Conservation (phyloP, 139 green algal species). For the Bryopsis sp. region DNA sequence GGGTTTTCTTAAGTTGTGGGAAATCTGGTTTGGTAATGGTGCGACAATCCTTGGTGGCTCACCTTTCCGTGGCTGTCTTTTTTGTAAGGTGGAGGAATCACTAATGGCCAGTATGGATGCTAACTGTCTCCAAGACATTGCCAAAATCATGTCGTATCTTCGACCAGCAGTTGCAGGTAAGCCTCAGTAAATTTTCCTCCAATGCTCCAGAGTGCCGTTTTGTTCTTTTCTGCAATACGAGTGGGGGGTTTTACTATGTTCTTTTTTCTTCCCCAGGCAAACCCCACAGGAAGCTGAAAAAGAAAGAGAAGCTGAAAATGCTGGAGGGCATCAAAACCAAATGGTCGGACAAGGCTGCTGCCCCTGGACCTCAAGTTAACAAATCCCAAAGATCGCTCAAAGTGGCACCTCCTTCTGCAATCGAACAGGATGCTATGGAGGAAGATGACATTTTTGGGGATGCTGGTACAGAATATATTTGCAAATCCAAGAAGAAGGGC, state of each 20-base stretch:
- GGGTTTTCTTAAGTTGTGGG: too few species aligned
- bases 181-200: background rate
- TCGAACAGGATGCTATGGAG: too few species aligned
- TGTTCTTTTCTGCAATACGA: too few species aligned
- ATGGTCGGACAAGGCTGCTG: conserved; percentile 10
- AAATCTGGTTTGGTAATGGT: too few species aligned
- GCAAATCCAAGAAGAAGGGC: conserved; percentile 36
- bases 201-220: background rate
- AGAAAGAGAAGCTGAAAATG: conserved; percentile 46
- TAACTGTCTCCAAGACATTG: conserved; percentile 63
- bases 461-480: conserved; percentile 75
- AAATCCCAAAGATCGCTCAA: too few species aligned
- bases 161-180: conserved; percentile 10
- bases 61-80: too few species aligned
- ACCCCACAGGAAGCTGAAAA: conserved; percentile 57
- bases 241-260: too few species aligned
- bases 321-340: conserved; percentile 22
- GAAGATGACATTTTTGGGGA: conserved; percentile 89
- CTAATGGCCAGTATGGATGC: conserved; percentile 42
- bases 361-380: conserved; percentile 27
- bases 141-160: conserved; percentile 85
- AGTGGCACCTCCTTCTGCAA: too few species aligned
- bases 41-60: too few species aligned
- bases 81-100: conserved; percentile 23
- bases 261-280: conserved; percentile 34